Conservation (phyloP, 1,139 yeast genomes). For the Arxiozyma slooffiae region DNA sequence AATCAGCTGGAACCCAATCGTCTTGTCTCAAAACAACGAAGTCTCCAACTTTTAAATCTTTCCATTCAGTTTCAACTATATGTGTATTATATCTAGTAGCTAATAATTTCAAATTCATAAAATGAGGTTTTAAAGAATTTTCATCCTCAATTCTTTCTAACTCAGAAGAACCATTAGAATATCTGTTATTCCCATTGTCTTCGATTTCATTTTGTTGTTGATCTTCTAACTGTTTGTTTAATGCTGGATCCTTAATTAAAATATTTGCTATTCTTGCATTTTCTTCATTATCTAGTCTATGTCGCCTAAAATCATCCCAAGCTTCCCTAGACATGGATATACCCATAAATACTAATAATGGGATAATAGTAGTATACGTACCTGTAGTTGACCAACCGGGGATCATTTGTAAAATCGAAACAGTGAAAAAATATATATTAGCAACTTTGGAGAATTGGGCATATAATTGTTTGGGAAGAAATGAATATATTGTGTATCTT, state of each 20-base stretch:
- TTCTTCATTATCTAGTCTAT: slow-evolving; percentile 75
- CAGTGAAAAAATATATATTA: slow-evolving; percentile 72
- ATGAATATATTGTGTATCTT: slow-evolving; percentile 71
- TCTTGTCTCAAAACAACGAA: slow-evolving; percentile 61
- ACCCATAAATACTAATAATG: slow-evolving; percentile 75
- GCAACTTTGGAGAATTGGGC: slow-evolving; percentile 93
- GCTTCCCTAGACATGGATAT: slow-evolving; percentile 91
- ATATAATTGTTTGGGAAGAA: slow-evolving; percentile 75
- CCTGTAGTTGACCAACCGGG: slow-evolving; percentile 99
- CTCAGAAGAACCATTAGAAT: not conserved
- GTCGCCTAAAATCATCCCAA: slow-evolving; percentile 84
- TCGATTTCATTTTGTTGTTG: not conserved
- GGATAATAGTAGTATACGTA: slow-evolving; percentile 87
- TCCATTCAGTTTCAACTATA: slow-evolving; percentile 45
- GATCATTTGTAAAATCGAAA: slow-evolving; percentile 88
- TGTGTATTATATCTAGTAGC: slow-evolving; percentile 24
- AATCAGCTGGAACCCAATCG: slow-evolving; percentile 92
- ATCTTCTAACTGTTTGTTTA: slow-evolving; percentile 3
- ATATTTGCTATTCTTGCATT: slow-evolving; percentile 49
- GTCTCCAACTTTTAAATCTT: slow-evolving; percentile 75
- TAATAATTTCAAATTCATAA: slow-evolving; percentile 24
- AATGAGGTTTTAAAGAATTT: slow-evolving; percentile 9
- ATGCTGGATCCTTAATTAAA: slow-evolving; percentile 13
- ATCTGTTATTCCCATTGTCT: not conserved
- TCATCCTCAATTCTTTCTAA: not conserved